phyloP scores from a whole-genome alignment of 169 alveolate genomes.

The Plasmodium vivax region DNA sequence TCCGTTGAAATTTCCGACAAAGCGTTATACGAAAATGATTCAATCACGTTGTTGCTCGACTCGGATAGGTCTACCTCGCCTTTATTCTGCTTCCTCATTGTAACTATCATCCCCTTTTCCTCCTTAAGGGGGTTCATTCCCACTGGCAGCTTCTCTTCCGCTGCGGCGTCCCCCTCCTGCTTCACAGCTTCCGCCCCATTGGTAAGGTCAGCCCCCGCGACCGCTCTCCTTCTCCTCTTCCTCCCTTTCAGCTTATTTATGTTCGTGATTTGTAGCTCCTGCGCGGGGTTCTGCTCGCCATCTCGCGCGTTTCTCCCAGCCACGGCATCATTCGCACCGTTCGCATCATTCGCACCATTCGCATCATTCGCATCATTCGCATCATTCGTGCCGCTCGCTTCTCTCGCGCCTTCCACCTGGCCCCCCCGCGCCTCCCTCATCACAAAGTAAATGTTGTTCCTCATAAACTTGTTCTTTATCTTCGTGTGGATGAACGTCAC shows the following conservation, averaged over 20 bases:
- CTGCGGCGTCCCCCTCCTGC: not conserved
- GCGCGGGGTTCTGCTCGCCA: not conserved
- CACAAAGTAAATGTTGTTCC: constrained; percentile 60
- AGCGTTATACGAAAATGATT: constrained; percentile 6
- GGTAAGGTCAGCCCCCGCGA: not conserved
- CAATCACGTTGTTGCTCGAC: constrained; percentile 23
- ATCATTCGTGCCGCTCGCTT: not conserved
- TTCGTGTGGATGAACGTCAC: constrained; percentile 39
- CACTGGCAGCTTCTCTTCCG: not conserved
- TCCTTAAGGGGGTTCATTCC: not conserved
- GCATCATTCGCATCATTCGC: not conserved
- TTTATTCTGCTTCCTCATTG: not conserved
- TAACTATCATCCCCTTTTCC: not conserved
- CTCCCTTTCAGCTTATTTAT: constrained; percentile 2
- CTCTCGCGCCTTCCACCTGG: not conserved
- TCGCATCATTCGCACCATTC: not conserved
- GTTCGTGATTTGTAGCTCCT: constrained; percentile 11
- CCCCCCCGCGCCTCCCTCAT: not conserved
- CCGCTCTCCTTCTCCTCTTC: not conserved
- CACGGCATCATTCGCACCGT: not conserved
- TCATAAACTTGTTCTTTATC: constrained; percentile 68
- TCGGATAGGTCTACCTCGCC: constrained; percentile 6
- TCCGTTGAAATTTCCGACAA: constrained; percentile 1
- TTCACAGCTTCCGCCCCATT: not conserved
- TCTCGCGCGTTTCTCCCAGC: not conserved